Evolutionary conservation across 2,329 filamentous ascomycete species (phyloP), one percentile per base, ranked within the genome.

Genomic region (Truncatella angustata): DNA sequence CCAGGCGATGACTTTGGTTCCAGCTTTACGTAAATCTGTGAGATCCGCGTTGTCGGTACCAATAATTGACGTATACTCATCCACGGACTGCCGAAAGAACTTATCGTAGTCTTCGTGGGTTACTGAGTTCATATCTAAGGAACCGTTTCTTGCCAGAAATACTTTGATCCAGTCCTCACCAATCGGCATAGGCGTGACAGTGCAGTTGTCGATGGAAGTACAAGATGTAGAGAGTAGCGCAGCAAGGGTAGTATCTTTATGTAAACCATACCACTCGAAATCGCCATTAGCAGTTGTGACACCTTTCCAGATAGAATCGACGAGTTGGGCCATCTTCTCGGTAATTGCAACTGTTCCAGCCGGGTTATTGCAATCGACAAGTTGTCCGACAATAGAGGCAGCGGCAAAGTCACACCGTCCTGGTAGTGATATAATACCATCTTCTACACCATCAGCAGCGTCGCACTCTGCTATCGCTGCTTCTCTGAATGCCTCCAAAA

Each of bases 391-490:
- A 14, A 50, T 16, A 3, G 36, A 30, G 7, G 12, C 30, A n/a
- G 36, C 35, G 37, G 40, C 47, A 26, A 50, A 40, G 5, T 40
- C 42, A 11, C 47, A 42, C 23, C 32, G 35, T 20, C 36, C 47
- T 2, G 36, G 35, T 10, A 16, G 30, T 24, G 47, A 23, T 23
- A 75, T 68, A 49, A 76, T 72, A 11, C 58, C 64, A 50, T 76
- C 73, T 1, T 60, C 52, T 2, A 74, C 58, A 2, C 73, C 71
- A 52, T 75, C 73, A 50, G 71, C 66, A 3, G 44, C 55, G 56
- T 76, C 73, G 53, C 73, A 76, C 56, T 35, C 36, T 4, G 30
- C 28, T 7, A 34, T 49, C 0, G 45, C 45, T 2, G 34, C 32
- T 24, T 5, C 26, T 2, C 32, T 49, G 32, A 49, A 23, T 4